These are phyloP conservation scores for Torulaspora delbrueckii DNA, from an alignment of 805 yeast genomes.

Conservation along the genomic window DNA sequence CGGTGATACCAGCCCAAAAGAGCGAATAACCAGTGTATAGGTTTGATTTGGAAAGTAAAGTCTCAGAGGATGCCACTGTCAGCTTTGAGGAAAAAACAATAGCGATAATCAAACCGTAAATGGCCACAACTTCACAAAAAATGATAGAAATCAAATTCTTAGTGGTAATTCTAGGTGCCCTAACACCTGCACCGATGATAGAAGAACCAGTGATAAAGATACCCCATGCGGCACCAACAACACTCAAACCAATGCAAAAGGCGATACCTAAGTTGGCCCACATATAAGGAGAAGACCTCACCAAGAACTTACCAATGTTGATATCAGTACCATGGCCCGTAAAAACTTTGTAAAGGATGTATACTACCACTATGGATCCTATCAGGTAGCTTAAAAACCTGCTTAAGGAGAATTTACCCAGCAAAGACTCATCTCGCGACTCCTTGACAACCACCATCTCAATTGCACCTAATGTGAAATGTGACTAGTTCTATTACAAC, in stretches of 20 bases:
- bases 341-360: conserved; percentile 48
- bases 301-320: conserved; percentile 84
- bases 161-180: conserved; percentile 95
- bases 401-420: conserved; percentile 19
- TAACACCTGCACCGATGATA: conserved; percentile 95
- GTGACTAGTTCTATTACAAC: not conserved
- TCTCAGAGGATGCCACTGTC: conserved; percentile 56
- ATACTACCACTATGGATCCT: conserved; percentile 21
- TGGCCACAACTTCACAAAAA: conserved; percentile 98
- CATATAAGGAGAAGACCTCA: conserved; percentile 86
- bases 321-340: conserved; percentile 90
- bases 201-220: conserved; percentile 93
- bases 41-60: conserved; percentile 72
- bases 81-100: conserved; percentile 93
- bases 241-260: conserved; percentile 87
- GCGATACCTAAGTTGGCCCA: conserved; percentile 94
- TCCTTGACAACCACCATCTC: conserved; percentile 14
- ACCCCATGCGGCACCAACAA: conserved; percentile 99
- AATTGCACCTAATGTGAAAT: not conserved
- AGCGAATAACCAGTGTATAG: conserved; percentile 91
- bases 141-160: conserved; percentile 94
- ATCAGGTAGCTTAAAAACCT: conserved; percentile 22
- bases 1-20: conserved; percentile 98
- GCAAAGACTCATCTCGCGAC: conserved; percentile 13
- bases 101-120: conserved; percentile 95